A percentile compares a stretch with the other conserved stretches of the same genome.
These are phyloP conservation scores for Xylariaceae sp. DNA, from an alignment of 2,329 filamentous ascomycete species.

Conservation along the genomic window DNA sequence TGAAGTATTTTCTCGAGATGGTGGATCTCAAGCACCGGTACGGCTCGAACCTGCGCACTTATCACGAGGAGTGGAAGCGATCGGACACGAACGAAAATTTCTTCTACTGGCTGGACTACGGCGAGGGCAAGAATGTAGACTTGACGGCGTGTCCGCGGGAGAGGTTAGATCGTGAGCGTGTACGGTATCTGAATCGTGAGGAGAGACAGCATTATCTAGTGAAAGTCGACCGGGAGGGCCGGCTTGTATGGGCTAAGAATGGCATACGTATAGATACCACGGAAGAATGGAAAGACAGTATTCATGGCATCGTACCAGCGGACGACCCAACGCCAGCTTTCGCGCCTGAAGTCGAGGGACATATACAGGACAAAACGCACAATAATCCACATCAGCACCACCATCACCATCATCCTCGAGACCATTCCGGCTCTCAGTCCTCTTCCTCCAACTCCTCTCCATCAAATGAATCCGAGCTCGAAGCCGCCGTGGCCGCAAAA, in stretches of 20 bases:
- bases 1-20: conserved; percentile 88
- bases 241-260: conserved; percentile 88
- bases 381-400: conserved; percentile 27
- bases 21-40: conserved; percentile 87
- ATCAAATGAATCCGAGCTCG: conserved; percentile 55
- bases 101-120: conserved; percentile 92
- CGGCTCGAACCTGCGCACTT: conserved; percentile 79
- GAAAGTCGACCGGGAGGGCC: conserved; percentile 73
- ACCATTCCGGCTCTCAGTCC: background rate
- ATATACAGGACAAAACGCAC: conserved; percentile 33
- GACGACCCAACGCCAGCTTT: conserved; percentile 67
- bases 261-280: conserved; percentile 78
- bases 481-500: conserved; percentile 66
- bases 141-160: conserved; percentile 76
- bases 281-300: conserved; percentile 77
- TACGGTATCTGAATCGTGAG: conserved; percentile 83
- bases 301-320: conserved; percentile 72
- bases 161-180: conserved; percentile 76
- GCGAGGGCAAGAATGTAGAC: conserved; percentile 74
- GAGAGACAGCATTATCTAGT: conserved; percentile 84
- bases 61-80: conserved; percentile 85
- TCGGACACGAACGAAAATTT: conserved; percentile 82
- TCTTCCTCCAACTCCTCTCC: conserved; percentile 41
- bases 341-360: conserved; percentile 43
- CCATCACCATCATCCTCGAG: background rate